Conservation (phyloP, 2,329 filamentous ascomycete genomes). For the Blumeria hordei region DNA sequence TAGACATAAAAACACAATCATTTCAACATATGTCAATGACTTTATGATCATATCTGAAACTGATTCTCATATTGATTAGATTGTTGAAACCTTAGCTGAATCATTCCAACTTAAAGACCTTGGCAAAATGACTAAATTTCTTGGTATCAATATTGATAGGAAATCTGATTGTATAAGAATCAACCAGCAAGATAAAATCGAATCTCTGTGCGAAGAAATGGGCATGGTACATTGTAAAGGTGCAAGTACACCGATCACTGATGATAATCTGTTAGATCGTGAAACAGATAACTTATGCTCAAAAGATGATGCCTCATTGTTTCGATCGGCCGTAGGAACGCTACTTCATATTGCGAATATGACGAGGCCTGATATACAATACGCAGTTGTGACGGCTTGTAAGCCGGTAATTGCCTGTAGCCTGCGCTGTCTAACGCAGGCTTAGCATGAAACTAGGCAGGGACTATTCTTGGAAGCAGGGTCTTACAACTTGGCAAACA, state of each 20-base stretch:
- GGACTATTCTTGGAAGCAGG: no score
- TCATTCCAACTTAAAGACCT: neutral
- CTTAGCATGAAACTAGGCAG: no score
- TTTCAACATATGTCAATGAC: slow-evolving; percentile 1
- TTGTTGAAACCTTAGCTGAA: neutral
- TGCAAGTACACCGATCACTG: neutral
- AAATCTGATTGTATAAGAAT: neutral
- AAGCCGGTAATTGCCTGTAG: no score
- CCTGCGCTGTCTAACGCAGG: no score
- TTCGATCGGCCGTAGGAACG: neutral
- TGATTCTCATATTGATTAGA: neutral
- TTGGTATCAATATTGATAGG: neutral
- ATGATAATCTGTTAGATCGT: neutral
- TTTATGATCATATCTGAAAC: neutral
- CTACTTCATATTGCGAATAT: neutral
- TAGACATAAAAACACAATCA: neutral
- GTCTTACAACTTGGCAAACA: no score
- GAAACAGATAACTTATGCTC: neutral
- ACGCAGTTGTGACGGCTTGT: no score
- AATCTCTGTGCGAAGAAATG: neutral
- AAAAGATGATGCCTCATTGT: neutral
- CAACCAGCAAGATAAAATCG: neutral
- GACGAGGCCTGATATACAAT: neutral
- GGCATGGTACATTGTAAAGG: neutral
- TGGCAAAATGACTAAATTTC: neutral